Conservation (phyloP, 768 basidiomycete genomes). For the Boletus rufocinnamomeus region DNA sequence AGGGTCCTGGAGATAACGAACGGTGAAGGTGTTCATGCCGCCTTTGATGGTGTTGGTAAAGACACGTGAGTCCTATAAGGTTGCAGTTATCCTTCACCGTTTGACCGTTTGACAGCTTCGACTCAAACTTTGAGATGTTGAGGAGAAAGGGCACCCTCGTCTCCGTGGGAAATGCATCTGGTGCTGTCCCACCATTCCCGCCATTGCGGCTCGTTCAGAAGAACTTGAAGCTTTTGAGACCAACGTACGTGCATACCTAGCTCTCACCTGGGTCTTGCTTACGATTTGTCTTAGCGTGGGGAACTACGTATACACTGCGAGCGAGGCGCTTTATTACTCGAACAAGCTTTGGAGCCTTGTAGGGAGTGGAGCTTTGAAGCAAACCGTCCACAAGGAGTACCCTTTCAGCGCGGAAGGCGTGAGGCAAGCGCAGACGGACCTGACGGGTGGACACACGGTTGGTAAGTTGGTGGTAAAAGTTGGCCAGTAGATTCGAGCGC, state of each 20-base stretch:
- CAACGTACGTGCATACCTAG: conserved; percentile 51
- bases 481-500: conserved; percentile 15
- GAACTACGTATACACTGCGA: conserved; percentile 73
- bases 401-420: conserved; percentile 82
- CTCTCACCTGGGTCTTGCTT: neutral
- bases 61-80: conserved; percentile 65
- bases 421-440: conserved; percentile 72
- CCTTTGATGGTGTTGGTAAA: conserved; percentile 97
- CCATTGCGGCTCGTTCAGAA: conserved; percentile 75
- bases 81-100: neutral
- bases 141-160: conserved; percentile 89
- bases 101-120: conserved; percentile 50
- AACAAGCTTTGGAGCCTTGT: conserved; percentile 64
- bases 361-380: conserved; percentile 58
- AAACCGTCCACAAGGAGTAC: conserved; percentile 75
- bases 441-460: conserved; percentile 72
- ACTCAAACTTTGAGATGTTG: conserved; percentile 77
- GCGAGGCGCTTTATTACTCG: conserved; percentile 70
- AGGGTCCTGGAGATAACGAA: conserved; percentile 74
- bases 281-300: conserved; percentile 48
- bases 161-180: conserved; percentile 90
- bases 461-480: conserved; percentile 89
- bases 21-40: conserved; percentile 79
- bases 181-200: conserved; percentile 73
- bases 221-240: conserved; percentile 77